A percentile compares a stretch with the other conserved stretches of the same genome.
phyloP scores from a whole-genome alignment of 1,284 basidiomycete genomes.

The Leccinum olivaceoglutinosum region DNA sequence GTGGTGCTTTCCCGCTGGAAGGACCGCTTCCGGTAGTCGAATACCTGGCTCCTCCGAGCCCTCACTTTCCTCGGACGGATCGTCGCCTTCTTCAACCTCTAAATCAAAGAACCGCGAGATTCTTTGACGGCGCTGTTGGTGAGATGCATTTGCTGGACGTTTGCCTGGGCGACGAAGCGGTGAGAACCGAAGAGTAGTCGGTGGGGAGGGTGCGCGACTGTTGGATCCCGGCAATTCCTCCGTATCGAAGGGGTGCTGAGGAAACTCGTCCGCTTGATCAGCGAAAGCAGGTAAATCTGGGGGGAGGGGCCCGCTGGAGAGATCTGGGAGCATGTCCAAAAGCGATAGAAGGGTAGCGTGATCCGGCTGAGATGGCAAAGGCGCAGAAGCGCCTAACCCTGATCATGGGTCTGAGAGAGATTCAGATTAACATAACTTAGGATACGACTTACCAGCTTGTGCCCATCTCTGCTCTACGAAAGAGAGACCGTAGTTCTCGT shows the following conservation, averaged over 20 bases:
- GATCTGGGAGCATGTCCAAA: neutral
- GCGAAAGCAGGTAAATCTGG: neutral
- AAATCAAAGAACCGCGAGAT: neutral
- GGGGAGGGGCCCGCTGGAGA: neutral
- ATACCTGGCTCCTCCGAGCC: neutral
- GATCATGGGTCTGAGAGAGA: neutral
- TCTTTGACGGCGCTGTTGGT: neutral
- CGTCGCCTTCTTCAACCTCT: neutral
- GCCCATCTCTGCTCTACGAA: neutral
- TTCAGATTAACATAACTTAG: neutral
- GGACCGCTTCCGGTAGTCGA: neutral
- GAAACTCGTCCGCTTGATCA: neutral
- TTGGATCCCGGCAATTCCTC: neutral
- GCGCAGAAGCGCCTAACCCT: neutral
- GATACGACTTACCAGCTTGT: neutral
- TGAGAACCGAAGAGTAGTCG: neutral
- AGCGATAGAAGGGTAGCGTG: no score
- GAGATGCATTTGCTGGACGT: neutral
- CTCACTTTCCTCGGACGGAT: neutral
- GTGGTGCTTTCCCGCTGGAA: neutral
- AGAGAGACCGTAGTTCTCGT: neutral
- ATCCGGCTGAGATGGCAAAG: no score
- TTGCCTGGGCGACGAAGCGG: neutral
- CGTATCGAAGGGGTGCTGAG: neutral
- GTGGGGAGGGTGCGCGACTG: neutral